phyloP scores from a whole-genome alignment of 352 stramenopile species.

The Phytopythium cucurbitacearum region DNA sequence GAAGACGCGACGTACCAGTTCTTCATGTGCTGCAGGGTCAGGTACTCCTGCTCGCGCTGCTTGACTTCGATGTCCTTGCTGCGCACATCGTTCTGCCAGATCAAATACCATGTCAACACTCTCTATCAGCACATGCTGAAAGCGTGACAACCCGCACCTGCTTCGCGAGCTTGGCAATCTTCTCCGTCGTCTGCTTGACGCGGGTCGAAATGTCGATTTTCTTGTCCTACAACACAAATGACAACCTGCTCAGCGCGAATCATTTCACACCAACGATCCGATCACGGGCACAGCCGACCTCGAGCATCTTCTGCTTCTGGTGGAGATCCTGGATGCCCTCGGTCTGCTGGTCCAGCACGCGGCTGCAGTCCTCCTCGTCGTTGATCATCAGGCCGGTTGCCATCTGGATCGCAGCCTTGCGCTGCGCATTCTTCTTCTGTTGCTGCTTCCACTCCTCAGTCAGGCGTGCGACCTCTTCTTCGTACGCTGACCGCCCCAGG shows the following conservation, averaged over 20 bases:
- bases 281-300: constrained; percentile 15
- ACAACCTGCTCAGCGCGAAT: background rate
- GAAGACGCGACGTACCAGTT: constrained; percentile 33
- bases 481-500: constrained; percentile 24
- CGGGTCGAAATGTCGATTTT: constrained; percentile 70
- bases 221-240: constrained; percentile 32
- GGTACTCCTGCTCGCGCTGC: constrained; percentile 68
- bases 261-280: background rate
- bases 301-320: constrained; percentile 56
- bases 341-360: constrained; percentile 69
- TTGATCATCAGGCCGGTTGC: constrained; percentile 67
- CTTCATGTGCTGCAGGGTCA: constrained; percentile 69
- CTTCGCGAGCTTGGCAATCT: constrained; percentile 48
- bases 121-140: too few species aligned
- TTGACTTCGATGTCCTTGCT: constrained; percentile 73
- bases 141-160: too few species aligned
- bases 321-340: constrained; percentile 69
- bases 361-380: constrained; percentile 73
- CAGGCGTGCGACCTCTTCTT: constrained; percentile 45
- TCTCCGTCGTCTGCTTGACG: constrained; percentile 56
- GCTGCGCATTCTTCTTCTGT: constrained; percentile 65
- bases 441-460: constrained; percentile 63
- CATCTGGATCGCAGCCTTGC: constrained; percentile 70
- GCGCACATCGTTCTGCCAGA: constrained; percentile 47
- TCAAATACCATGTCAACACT: background rate